Conservation (phyloP, 176 grass and related monocot species). For the Avena sativa region DNA sequence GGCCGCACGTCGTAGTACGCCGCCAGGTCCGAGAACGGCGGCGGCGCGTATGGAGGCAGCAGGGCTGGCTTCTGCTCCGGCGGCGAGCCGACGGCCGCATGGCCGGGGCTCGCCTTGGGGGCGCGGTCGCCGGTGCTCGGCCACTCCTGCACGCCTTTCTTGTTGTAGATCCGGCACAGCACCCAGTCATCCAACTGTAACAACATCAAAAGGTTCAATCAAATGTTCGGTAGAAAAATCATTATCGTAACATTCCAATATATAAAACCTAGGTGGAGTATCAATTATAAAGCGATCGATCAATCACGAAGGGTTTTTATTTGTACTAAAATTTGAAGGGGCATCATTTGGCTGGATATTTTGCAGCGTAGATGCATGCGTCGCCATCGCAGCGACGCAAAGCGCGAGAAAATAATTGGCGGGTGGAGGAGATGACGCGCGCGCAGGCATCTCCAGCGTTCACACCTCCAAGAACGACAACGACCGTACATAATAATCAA, state of each 20-base stretch:
- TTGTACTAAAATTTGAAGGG: background rate
- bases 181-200: conserved; percentile 85
- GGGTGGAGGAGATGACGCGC: conserved; percentile 42
- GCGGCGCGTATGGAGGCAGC: conserved; percentile 29
- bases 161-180: conserved; percentile 84
- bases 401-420: conserved; percentile 44
- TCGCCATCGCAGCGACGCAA: conserved; percentile 27
- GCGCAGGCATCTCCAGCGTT: conserved; percentile 48
- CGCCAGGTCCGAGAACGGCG: conserved; percentile 48
- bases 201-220: background rate
- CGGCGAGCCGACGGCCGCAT: conserved; percentile 35
- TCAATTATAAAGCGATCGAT: background rate
- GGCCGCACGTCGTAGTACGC: conserved; percentile 59
- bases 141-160: conserved; percentile 54
- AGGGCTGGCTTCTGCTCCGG: conserved; percentile 56
- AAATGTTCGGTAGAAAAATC: background rate
- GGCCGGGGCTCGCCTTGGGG: background rate
- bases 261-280: background rate
- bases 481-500: background rate
- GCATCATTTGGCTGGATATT: conserved; percentile 38
- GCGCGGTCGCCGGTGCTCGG: background rate
- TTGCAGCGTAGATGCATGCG: conserved; percentile 10
- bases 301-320: background rate
- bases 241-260: background rate
- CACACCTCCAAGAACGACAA: conserved; percentile 33